These are phyloP conservation scores for Arxiozyma heterogenica DNA, from an alignment of 1,139 yeast genomes.

Conservation along the genomic window DNA sequence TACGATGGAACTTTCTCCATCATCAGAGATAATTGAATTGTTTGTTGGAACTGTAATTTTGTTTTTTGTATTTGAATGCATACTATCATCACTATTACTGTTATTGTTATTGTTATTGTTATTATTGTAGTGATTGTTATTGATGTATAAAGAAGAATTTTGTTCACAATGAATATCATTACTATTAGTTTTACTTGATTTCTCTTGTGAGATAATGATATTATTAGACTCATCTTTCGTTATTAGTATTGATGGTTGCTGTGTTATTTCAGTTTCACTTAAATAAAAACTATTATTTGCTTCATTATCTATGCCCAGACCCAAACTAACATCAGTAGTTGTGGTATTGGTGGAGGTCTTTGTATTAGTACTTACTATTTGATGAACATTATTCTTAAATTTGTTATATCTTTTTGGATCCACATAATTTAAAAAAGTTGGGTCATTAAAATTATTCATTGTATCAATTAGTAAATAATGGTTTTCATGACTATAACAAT, in stretches of 20 bases:
- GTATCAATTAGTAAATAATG: conserved; percentile 28
- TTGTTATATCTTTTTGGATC: conserved; percentile 7
- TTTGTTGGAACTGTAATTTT: not conserved
- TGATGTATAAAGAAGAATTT: not conserved
- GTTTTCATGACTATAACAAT: conserved; percentile 26
- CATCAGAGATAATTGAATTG: conserved; percentile 3
- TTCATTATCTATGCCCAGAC: not conserved
- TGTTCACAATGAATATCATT: not conserved
- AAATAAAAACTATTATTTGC: not conserved
- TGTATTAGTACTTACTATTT: not conserved
- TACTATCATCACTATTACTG: too few relatives aligned
- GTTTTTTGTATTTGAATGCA: not conserved
- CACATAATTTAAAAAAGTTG: conserved; percentile 19
- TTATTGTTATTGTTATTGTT: too few relatives aligned
- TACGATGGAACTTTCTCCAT: conserved; percentile 18
- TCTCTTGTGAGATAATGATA: not conserved
- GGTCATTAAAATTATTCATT: conserved; percentile 24
- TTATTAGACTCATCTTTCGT: not conserved
- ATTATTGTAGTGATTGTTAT: too few relatives aligned
- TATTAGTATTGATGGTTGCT: not conserved
- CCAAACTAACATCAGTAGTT: not conserved
- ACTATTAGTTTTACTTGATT: not conserved
- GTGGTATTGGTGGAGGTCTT: not conserved
- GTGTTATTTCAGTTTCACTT: not conserved
- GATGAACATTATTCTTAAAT: not conserved